These are phyloP conservation scores for Oldenlandia corymbosa DNA, from an alignment of 257 asterid species.

Conservation along the genomic window DNA sequence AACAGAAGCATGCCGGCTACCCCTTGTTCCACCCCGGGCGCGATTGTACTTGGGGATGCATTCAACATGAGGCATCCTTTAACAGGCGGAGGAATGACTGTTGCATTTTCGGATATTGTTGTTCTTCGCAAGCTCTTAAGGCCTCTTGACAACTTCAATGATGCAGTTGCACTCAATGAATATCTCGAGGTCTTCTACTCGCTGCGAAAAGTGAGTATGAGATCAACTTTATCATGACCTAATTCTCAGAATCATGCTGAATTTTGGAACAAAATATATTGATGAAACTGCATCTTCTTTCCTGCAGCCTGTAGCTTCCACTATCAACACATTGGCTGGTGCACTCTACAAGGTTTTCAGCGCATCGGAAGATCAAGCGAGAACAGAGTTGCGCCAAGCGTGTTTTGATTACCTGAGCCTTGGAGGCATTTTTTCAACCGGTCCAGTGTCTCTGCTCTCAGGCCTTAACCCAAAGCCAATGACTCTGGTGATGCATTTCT, in stretches of 20 bases:
- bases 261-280: neutral
- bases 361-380: slow-evolving; percentile 19
- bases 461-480: slow-evolving; percentile 25
- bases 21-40: slow-evolving; percentile 25
- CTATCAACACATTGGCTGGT: slow-evolving; percentile 27
- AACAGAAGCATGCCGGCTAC: slow-evolving; percentile 28
- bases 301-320: slow-evolving; percentile 25
- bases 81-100: slow-evolving; percentile 29
- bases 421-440: slow-evolving; percentile 23
- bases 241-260: neutral
- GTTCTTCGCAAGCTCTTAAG: slow-evolving; percentile 18
- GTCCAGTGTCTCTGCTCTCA: slow-evolving; percentile 24
- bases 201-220: slow-evolving; percentile 12
- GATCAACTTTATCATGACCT: neutral
- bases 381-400: slow-evolving; percentile 23
- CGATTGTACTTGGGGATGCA: slow-evolving; percentile 23
- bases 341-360: slow-evolving; percentile 25
- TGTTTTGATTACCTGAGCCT: slow-evolving; percentile 30
- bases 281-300: neutral
- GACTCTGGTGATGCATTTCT: slow-evolving; percentile 22
- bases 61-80: slow-evolving; percentile 27
- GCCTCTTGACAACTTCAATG: slow-evolving; percentile 20
- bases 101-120: slow-evolving; percentile 22
- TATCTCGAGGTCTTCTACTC: slow-evolving; percentile 20
- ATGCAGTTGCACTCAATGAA: slow-evolving; percentile 15